Conservation (phyloP, 1,139 yeast species). For the Lodderomyces theae region DNA sequence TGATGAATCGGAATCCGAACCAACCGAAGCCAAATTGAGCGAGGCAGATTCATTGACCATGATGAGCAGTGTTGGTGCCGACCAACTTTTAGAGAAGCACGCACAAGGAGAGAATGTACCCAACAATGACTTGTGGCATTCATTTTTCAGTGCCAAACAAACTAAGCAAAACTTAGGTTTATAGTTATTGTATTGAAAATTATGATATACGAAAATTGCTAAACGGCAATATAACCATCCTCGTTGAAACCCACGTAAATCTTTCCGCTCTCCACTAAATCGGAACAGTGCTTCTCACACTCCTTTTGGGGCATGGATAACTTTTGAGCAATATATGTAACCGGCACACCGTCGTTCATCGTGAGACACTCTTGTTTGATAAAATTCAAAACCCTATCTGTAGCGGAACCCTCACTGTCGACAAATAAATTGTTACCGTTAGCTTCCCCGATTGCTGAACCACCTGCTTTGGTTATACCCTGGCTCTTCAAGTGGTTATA, state of each 20-base stretch:
- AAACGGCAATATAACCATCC: conserved; percentile 53
- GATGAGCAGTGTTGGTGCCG: conserved; percentile 39
- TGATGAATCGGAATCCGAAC: background rate
- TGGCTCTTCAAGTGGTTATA: conserved; percentile 58
- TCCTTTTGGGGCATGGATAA: conserved; percentile 49
- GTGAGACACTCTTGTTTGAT: conserved; percentile 50
- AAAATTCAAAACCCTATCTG: conserved; percentile 47
- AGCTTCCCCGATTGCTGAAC: conserved; percentile 1
- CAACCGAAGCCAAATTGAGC: conserved; percentile 23
- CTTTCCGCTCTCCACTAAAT: conserved; percentile 61
- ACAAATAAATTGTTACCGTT: conserved; percentile 39
- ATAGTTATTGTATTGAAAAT: background rate
- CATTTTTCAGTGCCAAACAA: conserved; percentile 44
- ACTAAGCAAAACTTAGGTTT: background rate
- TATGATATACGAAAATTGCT: too few species aligned
- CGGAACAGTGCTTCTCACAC: conserved; percentile 47
- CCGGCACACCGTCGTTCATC: conserved; percentile 74
- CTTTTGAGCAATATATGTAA: conserved; percentile 56
- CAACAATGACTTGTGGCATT: conserved; percentile 57
- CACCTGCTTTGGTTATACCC: conserved; percentile 24
- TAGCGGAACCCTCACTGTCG: conserved; percentile 25
- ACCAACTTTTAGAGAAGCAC: conserved; percentile 16
- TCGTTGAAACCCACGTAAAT: conserved; percentile 70
- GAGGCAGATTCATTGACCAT: conserved; percentile 38
- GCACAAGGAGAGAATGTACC: conserved; percentile 56